phyloP scores from a whole-genome alignment of 805 yeast genomes.

The Hanseniaspora vineae region DNA sequence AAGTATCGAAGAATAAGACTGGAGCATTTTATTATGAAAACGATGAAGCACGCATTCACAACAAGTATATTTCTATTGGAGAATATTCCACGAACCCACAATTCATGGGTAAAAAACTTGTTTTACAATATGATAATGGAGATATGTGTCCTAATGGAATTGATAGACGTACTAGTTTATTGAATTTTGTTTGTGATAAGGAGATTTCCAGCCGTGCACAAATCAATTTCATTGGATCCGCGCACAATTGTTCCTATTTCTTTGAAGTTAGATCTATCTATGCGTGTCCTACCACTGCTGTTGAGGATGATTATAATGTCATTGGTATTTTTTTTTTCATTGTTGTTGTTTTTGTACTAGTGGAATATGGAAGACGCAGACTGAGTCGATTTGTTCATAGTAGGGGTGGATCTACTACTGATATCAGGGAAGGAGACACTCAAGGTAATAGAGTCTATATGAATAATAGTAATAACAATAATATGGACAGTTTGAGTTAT shows the following conservation, averaged over 20 bases:
- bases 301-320: slow-evolving; percentile 49
- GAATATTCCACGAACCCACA: slow-evolving; percentile 45
- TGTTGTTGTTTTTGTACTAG: slow-evolving; percentile 25
- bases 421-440: slow-evolving; percentile 25
- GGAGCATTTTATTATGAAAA: slow-evolving; percentile 47
- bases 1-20: no score
- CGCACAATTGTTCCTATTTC: slow-evolving; percentile 67
- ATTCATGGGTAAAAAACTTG: slow-evolving; percentile 59
- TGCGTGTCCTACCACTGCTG: slow-evolving; percentile 74
- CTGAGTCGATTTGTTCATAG: slow-evolving; percentile 11
- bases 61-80: slow-evolving; percentile 39
- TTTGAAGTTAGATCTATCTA: slow-evolving; percentile 76
- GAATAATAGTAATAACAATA: slow-evolving; percentile 16
- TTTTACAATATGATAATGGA: slow-evolving; percentile 60
- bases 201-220: slow-evolving; percentile 40
- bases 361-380: slow-evolving; percentile 28
- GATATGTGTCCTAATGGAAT: slow-evolving; percentile 45
- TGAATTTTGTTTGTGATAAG: slow-evolving; percentile 69
- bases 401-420: slow-evolving; percentile 1
- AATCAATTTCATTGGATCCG: slow-evolving; percentile 55
- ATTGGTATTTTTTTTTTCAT: slow-evolving; percentile 53
- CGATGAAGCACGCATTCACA: slow-evolving; percentile 16
- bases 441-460: slow-evolving; percentile 32
- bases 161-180: slow-evolving; percentile 46
- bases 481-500: background rate